Percentiles rank a stretch among this genome's conserved stretches.
Conservation (phyloP, 257 asterid species). For the Agastache rugosa region DNA sequence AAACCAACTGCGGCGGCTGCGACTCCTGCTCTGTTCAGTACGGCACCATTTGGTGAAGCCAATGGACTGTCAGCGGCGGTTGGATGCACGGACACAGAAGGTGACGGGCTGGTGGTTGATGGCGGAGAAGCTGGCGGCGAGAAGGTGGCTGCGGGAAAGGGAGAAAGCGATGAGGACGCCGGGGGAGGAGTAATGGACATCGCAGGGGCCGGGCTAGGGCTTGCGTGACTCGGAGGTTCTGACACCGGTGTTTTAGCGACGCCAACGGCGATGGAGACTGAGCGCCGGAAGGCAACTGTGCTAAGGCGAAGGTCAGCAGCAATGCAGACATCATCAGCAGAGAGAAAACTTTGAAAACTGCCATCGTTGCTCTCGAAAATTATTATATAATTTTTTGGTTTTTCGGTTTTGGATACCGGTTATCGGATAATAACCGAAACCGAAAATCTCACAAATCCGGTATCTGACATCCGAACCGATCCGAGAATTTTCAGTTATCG, state of each 20-base stretch:
- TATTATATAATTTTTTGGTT: too few species aligned
- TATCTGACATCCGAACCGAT: too few species aligned
- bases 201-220: conserved; percentile 32
- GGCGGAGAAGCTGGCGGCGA: conserved; percentile 48
- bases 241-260: conserved; percentile 17
- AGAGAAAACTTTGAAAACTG: conserved; percentile 35
- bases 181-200: conserved; percentile 21
- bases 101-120: conserved; percentile 37
- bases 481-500: too few species aligned
- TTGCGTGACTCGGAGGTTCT: conserved; percentile 22
- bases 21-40: conserved; percentile 32
- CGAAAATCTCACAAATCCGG: too few species aligned
- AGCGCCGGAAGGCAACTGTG: conserved; percentile 39
- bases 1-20: conserved; percentile 35
- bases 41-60: conserved; percentile 32
- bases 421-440: too few species aligned
- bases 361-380: conserved; percentile 33
- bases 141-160: conserved; percentile 27
- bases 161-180: conserved; percentile 39
- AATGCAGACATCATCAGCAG: conserved; percentile 35
- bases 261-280: conserved; percentile 29
- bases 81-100: conserved; percentile 40
- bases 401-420: too few species aligned
- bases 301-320: conserved; percentile 34
- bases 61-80: conserved; percentile 23